Percentiles rank a stretch among this genome's conserved stretches.
Evolutionary conservation across 306 rosid genomes (phyloP).

Genomic region (Clitoria ternatea): DNA sequence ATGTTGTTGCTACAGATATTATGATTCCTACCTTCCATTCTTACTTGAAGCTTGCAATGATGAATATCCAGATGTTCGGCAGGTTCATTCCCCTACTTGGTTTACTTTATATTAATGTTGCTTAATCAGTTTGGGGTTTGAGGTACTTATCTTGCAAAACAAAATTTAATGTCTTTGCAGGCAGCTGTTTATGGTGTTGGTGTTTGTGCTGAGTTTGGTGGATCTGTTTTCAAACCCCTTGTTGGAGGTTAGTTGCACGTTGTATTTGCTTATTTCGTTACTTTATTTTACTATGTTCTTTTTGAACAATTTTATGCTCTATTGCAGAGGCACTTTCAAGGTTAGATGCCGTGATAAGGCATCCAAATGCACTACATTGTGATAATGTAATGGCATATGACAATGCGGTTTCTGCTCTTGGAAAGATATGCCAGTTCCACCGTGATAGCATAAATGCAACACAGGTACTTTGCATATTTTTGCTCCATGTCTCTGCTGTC

Average conservation of each 20-base stretch:
- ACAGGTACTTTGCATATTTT: conserved; percentile 53
- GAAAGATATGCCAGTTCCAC: conserved; percentile 86
- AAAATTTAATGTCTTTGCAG: conserved; percentile 41
- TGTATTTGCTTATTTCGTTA: neutral
- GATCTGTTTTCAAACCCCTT: conserved; percentile 77
- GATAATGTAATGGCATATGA: conserved; percentile 95
- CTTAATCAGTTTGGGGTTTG: neutral
- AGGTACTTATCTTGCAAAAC: neutral
- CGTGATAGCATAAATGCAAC: conserved; percentile 86
- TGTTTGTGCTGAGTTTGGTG: conserved; percentile 96
- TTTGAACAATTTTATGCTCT: conserved; percentile 7
- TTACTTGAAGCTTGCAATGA: conserved; percentile 97
- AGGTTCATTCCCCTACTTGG: conserved; percentile 41
- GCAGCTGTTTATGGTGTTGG: conserved; percentile 99
- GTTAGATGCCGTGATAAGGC: conserved; percentile 81
- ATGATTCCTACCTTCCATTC: conserved; percentile 83
- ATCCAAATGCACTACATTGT: conserved; percentile 64
- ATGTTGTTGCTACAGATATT: conserved; percentile 58
- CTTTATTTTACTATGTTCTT: neutral
- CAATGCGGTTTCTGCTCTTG: conserved; percentile 96
- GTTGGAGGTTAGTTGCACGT: conserved; percentile 59
- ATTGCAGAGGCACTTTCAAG: conserved; percentile 89
- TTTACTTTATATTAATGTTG: conserved; percentile 2
- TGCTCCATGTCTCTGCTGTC: neutral
- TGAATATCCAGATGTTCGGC: conserved; percentile 88